A percentile compares a stretch with the other conserved stretches of the same genome.
Evolutionary conservation across 2,329 filamentous ascomycete species (phyloP).

Genomic region (Cadophora sp.): DNA sequence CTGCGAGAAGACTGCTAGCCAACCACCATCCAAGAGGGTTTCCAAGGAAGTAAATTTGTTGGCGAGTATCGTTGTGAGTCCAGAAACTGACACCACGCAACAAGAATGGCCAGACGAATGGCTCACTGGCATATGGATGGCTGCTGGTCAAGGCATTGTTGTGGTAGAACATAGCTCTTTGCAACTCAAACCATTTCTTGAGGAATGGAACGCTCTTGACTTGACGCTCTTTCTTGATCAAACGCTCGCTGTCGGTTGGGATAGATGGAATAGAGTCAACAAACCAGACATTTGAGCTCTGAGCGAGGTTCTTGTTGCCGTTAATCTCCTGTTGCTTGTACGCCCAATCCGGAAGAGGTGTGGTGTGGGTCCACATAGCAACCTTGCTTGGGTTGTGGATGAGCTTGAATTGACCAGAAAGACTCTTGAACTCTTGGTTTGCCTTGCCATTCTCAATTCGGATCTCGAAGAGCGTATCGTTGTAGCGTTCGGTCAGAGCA

Average conservation of each 20-base stretch:
- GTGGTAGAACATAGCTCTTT: slow-evolving; percentile 99
- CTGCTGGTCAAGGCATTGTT: slow-evolving; percentile 98
- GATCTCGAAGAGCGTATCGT: slow-evolving; percentile 93
- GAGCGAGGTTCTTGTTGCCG: slow-evolving; percentile 93
- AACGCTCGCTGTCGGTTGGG: slow-evolving; percentile 70
- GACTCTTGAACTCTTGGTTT: slow-evolving; percentile 84
- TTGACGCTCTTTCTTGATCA: slow-evolving; percentile 76
- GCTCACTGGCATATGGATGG: slow-evolving; percentile 93
- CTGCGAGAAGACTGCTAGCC: slow-evolving; percentile 86
- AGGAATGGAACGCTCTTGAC: slow-evolving; percentile 88
- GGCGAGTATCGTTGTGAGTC: slow-evolving; percentile 92
- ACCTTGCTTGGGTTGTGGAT: slow-evolving; percentile 95
- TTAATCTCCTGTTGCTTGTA: slow-evolving; percentile 99
- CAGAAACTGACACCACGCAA: slow-evolving; percentile 98
- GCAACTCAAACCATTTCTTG: slow-evolving; percentile 93
- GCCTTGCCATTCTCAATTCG: slow-evolving; percentile 86
- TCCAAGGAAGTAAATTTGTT: slow-evolving; percentile 98
- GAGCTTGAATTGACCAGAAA: slow-evolving; percentile 94
- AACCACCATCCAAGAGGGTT: slow-evolving; percentile 99
- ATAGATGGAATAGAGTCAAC: slow-evolving; percentile 90
- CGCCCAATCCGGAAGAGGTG: slow-evolving; percentile 94
- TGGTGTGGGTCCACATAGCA: slow-evolving; percentile 98
- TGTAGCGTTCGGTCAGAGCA: slow-evolving; percentile 74
- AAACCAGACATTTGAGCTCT: slow-evolving; percentile 93
- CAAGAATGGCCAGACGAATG: slow-evolving; percentile 97